A percentile compares a stretch with the other conserved stretches of the same genome.
Evolutionary conservation across 1,284 basidiomycete species (phyloP).

Genomic region (Cryptococcus sp.): DNA sequence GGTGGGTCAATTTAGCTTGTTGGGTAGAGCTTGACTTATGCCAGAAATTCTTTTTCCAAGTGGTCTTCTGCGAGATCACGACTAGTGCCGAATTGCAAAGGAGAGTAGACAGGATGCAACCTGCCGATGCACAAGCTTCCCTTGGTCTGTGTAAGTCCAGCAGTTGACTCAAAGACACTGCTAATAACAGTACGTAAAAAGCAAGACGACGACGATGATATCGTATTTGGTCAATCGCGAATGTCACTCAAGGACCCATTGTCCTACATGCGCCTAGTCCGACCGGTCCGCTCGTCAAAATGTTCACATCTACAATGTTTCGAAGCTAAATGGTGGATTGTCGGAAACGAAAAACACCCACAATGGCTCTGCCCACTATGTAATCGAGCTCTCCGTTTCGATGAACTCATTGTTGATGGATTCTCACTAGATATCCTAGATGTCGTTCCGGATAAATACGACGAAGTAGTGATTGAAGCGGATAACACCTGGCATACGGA

Average conservation of each 20-base stretch:
- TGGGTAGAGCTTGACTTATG: neutral
- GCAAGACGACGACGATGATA: slow-evolving; percentile 73
- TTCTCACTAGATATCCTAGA: slow-evolving; percentile 47
- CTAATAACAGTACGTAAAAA: slow-evolving; percentile 57
- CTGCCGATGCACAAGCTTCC: slow-evolving; percentile 21
- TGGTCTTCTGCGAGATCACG: slow-evolving; percentile 74
- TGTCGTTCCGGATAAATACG: slow-evolving; percentile 62
- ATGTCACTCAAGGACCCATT: slow-evolving; percentile 91
- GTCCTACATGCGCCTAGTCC: slow-evolving; percentile 79
- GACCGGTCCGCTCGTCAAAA: slow-evolving; percentile 75
- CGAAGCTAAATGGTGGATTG: slow-evolving; percentile 90
- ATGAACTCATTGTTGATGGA: slow-evolving; percentile 89
- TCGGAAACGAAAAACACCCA: slow-evolving; percentile 92
- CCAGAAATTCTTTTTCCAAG: slow-evolving; percentile 79
- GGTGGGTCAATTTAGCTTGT: slow-evolving; percentile 14
- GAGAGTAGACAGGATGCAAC: slow-evolving; percentile 16
- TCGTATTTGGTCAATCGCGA: slow-evolving; percentile 76
- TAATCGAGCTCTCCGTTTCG: slow-evolving; percentile 68
- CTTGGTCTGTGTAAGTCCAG: slow-evolving; percentile 16
- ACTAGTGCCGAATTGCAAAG: slow-evolving; percentile 63
- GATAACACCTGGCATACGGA: slow-evolving; percentile 93
- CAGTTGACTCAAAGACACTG: neutral
- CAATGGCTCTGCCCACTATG: slow-evolving; percentile 97
- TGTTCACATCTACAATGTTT: slow-evolving; percentile 96
- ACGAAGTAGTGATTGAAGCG: slow-evolving; percentile 89